A percentile compares a stretch with the other conserved stretches of the same genome.
phyloP scores from a whole-genome alignment of 1,284 basidiomycete species.

The Puccinia triticina region DNA sequence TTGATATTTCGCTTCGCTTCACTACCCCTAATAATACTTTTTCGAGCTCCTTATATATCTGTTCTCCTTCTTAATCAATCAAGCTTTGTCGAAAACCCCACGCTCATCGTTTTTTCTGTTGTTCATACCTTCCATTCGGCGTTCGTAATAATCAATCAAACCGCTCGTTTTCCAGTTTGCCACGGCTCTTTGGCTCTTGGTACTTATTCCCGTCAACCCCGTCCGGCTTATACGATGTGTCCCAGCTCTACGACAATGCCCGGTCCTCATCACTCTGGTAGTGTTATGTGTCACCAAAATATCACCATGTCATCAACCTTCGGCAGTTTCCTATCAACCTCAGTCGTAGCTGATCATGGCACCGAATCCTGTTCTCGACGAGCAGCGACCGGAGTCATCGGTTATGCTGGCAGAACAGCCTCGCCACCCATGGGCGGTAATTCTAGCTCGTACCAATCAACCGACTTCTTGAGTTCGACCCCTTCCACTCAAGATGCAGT shows the following conservation, averaged over 20 bases:
- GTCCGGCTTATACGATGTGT: conserved; percentile 20
- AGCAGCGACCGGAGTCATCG: background rate
- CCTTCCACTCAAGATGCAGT: background rate
- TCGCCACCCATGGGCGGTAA: background rate
- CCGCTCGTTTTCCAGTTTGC: conserved; percentile 20
- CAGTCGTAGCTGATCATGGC: background rate
- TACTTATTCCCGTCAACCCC: conserved; percentile 3
- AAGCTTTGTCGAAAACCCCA: background rate
- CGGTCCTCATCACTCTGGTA: conserved; percentile 8
- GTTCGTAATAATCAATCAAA: background rate
- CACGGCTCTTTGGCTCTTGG: conserved; percentile 17
- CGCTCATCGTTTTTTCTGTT: conserved; percentile 21
- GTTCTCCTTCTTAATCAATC: background rate
- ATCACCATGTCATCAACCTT: background rate
- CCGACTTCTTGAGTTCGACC: background rate
- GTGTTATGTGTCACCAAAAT: background rate
- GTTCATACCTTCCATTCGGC: background rate
- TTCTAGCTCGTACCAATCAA: background rate
- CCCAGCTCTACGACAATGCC: background rate
- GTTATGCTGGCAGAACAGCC: background rate
- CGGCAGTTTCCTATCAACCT: background rate
- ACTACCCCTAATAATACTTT: conserved; percentile 10
- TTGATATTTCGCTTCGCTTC: conserved; percentile 18
- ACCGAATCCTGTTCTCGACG: background rate
- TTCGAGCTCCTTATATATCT: background rate